Conservation (phyloP, 2,329 filamentous ascomycete genomes). For the Pseudogymnoascus destructans region DNA sequence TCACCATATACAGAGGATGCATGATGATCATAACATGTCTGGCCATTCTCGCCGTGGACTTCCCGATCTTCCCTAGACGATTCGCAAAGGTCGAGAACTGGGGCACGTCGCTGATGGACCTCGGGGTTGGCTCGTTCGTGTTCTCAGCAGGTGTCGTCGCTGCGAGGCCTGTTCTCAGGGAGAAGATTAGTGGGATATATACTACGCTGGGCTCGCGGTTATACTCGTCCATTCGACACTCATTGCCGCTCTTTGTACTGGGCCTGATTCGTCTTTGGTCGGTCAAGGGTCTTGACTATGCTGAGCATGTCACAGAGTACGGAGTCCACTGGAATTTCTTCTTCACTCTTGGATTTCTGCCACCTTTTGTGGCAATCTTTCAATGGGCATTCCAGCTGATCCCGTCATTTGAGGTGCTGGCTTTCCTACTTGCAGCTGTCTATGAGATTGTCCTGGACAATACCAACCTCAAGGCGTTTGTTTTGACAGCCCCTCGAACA, state of each 20-base stretch:
- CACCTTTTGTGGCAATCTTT: slow-evolving; percentile 76
- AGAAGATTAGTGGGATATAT: slow-evolving; percentile 39
- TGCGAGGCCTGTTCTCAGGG: slow-evolving; percentile 65
- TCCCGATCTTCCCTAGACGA: slow-evolving; percentile 78
- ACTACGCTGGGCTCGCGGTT: slow-evolving; percentile 46
- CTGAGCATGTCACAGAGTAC: slow-evolving; percentile 94
- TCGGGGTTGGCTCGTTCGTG: slow-evolving; percentile 94
- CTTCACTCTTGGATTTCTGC: slow-evolving; percentile 81
- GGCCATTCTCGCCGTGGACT: slow-evolving; percentile 94
- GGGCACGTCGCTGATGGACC: slow-evolving; percentile 97
- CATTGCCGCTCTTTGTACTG: slow-evolving; percentile 66
- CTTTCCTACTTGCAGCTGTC: slow-evolving; percentile 50
- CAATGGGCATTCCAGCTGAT: slow-evolving; percentile 57
- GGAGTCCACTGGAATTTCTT: slow-evolving; percentile 99
- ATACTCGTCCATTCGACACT: slow-evolving; percentile 58
- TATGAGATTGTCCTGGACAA: slow-evolving; percentile 70
- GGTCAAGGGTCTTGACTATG: slow-evolving; percentile 90
- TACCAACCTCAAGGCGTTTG: slow-evolving; percentile 67
- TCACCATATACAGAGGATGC: slow-evolving; percentile 78
- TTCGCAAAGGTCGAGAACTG: slow-evolving; percentile 99
- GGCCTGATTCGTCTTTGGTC: slow-evolving; percentile 71
- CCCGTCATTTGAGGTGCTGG: slow-evolving; percentile 64
- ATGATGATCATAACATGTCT: slow-evolving; percentile 88
- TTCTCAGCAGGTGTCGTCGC: slow-evolving; percentile 89
- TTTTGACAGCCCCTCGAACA: slow-evolving; percentile 67